Base-by-base conservation (phyloP, 2,329 filamentous ascomycete species). In the Truncatella angustata region DNA sequence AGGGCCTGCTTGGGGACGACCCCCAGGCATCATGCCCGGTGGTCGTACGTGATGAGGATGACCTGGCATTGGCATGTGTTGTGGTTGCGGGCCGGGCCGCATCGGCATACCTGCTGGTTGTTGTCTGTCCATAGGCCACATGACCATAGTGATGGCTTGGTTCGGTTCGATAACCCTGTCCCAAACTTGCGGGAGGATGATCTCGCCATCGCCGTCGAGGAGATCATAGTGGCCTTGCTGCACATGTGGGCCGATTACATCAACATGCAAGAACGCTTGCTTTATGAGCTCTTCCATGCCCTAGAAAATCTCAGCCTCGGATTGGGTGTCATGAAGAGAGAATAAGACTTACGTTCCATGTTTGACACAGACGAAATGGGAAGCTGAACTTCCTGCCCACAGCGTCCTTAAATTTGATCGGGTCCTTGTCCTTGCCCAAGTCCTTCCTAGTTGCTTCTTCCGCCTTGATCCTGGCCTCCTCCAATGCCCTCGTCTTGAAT, bases 321-420 rank as follows among this genome's bases (percentile, higher is more conserved):
- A 23, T 10, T 44, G 42, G 28, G 6, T 55, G 70, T 58, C 71
- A 28, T n/a, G n/a, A 14, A 34, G 18, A 60, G 30, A 57, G 35
- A 10, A 20, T 35, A 36, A 43, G 12, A 80, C 83, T 66, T 82
- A 92, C 89, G 74, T 78, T 75, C 91, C 91, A 95, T 3, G 86
- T 94, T 63, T 85, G 84, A 70, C 91, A 96, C 26, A 95, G 70
- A 57, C 92, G 84, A 71, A 87, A 96, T 1, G 92, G 92, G 64
- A 97, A 96, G 70, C 85, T 94, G 68, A 95, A 97, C 69, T 95
- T 96, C 59, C 92, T 82, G 28, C 90, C 90, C 14, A 97, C 85
- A 1, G 91, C 91, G 66, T 97, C 92, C 71, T 95, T 95, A 74
- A 96, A 96, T 60, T 86, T 87, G 67, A 96, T 90, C 2, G 89